Evolutionary conservation across 225 moss, liverwort and hornwort genomes (phyloP), one percentile per base, ranked within the genome.

Genomic region (Lunularia cruciata): DNA sequence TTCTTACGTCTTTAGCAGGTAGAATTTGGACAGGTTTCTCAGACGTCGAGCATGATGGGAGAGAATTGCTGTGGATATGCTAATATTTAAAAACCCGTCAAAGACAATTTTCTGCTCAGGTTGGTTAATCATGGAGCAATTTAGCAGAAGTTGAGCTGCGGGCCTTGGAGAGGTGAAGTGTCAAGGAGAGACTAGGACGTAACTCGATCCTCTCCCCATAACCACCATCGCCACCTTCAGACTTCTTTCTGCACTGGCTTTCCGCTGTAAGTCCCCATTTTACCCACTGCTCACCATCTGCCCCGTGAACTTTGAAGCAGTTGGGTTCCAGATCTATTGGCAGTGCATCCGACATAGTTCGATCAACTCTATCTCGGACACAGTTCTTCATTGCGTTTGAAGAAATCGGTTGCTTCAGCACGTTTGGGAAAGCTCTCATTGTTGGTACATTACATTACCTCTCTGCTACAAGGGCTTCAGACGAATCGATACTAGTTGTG

Each of bases 61-160:
- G 60, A 39, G 60, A 60, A 25, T 39, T 38, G 60, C 37, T 60
- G 60, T 39, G 8, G 60, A 60, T 26, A 39, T 20, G 51, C 5
- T 51, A 4, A 23, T 11, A 19, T 22, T 22, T 23, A 19, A 12
- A 39, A 14, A 57, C 43, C 43, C 11, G 43, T 43, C 43, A 43
- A 43, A 43, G 43, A 16, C 16, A 11, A 10, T 43, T 43, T 43
- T 43, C 43, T 16, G 12, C 12, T 16, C 43, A 39, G 13, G 6
- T 18, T 3, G 60, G 9, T 6, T 2, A 11, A 3, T 1, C 34
- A 1, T 18, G 39, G 14, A 0, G 8, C 14, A 4, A 7, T 4
- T 7, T 3, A 38, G 37, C 5, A 37, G 18, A 14, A 25, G 23
- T 60, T 20, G 2, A 11, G 13, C 9, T n/a, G n/a, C 9, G 1